Base-by-base conservation (phyloP, 2,329 filamentous ascomycete species). In the Alternaria angustiovoidea region DNA sequence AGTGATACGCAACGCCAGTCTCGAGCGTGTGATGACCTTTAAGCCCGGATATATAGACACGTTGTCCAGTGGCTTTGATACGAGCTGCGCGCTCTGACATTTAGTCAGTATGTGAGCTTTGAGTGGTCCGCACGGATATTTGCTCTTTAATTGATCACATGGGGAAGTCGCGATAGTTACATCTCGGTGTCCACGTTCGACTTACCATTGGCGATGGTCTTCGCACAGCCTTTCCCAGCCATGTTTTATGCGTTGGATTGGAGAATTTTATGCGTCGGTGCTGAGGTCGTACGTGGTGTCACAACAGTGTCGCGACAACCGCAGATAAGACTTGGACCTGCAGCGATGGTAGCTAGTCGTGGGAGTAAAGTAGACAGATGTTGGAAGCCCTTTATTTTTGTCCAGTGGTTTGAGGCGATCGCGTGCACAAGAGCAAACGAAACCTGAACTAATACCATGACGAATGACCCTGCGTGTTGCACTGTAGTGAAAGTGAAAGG, bases 21-120 rank as follows among this genome's bases (percentile, higher is more conserved):
- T 70, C 58, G 9, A 75, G 62, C 0, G 67, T 52, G 24, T 75
- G 72, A 1, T 54, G 26, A 12, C 70, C 72, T 7, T 32, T 22
- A 1, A 77, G 44, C 0, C 72, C 72, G 1, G 68, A 72, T 44
- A 77, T 72, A 62, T 65, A 69, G n/a, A 73, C 71, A 3, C 34
- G 46, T 6, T 68, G 69, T 8, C 55, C 26, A 2, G 61, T 59
- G 2, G 62, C 61, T 20, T 63, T 63, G 18, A 47, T 20, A 32
- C 58, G 58, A 2, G 60, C 63, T n/a, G 46, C n/a, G 9, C 20
- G 48, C 16, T 58, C 54, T 63, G 12, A 0, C 4, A 12, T n/a
- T 5, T 12, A 12, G n/a, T 61, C 18, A 61, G 58, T 44, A 36
- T n/a, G 48, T 16, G 32, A n/a, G 11, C n/a, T 20, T 36, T 36